Conservation (phyloP, 257 asterid species). For the Solanum pimpinellifolium region DNA sequence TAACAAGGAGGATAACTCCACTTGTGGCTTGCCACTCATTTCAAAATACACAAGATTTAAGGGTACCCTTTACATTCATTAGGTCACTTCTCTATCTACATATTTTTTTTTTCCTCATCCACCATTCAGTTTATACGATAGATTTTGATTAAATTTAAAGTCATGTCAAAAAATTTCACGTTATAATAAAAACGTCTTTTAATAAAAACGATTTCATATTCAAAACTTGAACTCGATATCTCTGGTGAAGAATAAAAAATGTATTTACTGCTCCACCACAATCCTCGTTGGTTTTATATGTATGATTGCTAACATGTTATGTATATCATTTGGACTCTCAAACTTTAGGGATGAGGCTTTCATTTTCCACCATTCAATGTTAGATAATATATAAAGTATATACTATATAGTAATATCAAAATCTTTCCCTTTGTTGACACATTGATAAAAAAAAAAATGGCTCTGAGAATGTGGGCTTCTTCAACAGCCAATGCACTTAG, state of each 20-base stretch:
- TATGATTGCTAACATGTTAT: neutral
- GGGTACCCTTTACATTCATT: neutral
- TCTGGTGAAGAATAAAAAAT: no score
- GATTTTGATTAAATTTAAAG: no score
- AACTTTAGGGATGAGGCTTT: conserved; percentile 52
- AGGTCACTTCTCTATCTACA: neutral
- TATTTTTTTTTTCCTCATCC: neutral
- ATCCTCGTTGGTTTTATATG: neutral
- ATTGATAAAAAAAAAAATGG: conserved; percentile 22
- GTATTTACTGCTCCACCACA: neutral
- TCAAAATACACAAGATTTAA: neutral
- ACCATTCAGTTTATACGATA: no score
- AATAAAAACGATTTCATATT: no score
- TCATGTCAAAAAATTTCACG: no score
- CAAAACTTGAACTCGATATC: neutral
- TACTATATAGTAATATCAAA: neutral
- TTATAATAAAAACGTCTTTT: no score
- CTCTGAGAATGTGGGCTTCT: conserved; percentile 93
- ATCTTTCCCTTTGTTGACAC: neutral
- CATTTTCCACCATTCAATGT: conserved; percentile 53
- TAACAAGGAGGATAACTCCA: neutral
- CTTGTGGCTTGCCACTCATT: neutral
- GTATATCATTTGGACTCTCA: neutral
- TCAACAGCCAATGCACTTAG: conserved; percentile 86
- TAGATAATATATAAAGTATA: conserved; percentile 26